Evolutionary conservation across 2,329 filamentous ascomycete genomes (phyloP).

Genomic region (Calonectria naviculata): DNA sequence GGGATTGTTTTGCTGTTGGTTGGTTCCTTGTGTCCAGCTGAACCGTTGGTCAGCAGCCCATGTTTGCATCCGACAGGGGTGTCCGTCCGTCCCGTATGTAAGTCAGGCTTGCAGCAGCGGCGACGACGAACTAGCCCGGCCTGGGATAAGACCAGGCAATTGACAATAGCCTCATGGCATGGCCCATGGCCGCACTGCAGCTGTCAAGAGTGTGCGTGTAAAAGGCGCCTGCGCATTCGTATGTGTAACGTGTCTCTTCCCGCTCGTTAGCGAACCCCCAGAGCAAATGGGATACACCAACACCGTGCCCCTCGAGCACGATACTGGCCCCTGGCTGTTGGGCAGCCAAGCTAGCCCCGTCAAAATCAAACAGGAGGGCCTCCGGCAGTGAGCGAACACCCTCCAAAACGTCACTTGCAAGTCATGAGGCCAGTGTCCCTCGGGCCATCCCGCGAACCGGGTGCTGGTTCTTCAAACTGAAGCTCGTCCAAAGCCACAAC

Average conservation of each 20-base stretch:
- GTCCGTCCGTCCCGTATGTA: conserved; percentile 2
- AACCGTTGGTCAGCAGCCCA: neutral
- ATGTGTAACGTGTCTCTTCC: neutral
- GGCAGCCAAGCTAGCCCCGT: neutral
- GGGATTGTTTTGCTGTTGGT: conserved; percentile 9
- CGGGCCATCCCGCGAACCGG: conserved; percentile 1
- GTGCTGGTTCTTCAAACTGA: neutral
- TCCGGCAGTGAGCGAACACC: neutral
- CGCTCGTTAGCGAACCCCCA: neutral
- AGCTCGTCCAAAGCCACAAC: neutral
- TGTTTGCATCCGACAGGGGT: conserved; percentile 10
- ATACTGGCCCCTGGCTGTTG: neutral
- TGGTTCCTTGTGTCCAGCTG: conserved; percentile 8
- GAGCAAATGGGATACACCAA: neutral
- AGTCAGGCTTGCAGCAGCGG: neutral
- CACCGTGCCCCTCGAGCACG: neutral
- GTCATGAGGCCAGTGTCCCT: neutral
- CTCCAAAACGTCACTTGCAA: neutral
- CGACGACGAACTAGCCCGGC: neutral
- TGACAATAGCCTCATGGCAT: neutral
- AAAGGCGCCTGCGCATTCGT: neutral
- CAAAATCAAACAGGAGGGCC: neutral
- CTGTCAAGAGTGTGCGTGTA: neutral
- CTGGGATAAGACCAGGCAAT: neutral
- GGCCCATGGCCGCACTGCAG: neutral